Evolutionary conservation across 2,329 filamentous ascomycete genomes (phyloP).

Genomic region (Colletotrichum sp.): DNA sequence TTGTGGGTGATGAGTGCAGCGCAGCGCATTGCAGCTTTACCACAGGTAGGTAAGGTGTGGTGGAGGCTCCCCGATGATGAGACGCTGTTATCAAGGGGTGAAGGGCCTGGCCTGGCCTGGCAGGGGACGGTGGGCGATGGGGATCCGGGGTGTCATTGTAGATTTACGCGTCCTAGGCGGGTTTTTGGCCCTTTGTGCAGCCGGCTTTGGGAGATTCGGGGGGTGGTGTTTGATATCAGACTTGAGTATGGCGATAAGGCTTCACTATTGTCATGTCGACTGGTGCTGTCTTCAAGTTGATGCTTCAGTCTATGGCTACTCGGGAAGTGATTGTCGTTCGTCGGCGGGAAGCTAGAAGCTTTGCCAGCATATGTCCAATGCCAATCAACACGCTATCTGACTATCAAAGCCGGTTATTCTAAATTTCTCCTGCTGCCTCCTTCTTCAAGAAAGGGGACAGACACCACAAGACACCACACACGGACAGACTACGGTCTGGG

Average conservation of each 20-base stretch:
- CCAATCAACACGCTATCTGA: neutral
- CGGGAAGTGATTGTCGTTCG: neutral
- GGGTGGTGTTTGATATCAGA: neutral
- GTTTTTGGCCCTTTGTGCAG: neutral
- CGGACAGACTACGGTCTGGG: neutral
- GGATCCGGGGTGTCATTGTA: neutral
- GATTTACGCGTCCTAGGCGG: neutral
- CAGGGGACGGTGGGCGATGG: neutral
- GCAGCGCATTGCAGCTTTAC: neutral
- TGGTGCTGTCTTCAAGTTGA: neutral
- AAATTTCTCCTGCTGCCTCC: neutral
- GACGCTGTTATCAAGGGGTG: slow-evolving; percentile 17
- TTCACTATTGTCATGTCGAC: neutral
- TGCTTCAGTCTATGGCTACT: neutral
- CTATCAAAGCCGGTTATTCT: neutral
- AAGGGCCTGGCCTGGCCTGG: too few species aligned
- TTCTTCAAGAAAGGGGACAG: neutral
- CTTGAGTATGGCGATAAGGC: neutral
- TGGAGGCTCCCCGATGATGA: slow-evolving; percentile 10
- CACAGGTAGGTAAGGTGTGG: too few species aligned
- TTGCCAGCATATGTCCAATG: neutral
- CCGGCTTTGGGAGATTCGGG: neutral
- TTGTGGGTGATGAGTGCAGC: neutral
- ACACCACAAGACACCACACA: neutral
- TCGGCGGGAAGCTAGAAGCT: neutral